Conservation (phyloP, 2,329 filamentous ascomycete species). For the Fusarium foetens region DNA sequence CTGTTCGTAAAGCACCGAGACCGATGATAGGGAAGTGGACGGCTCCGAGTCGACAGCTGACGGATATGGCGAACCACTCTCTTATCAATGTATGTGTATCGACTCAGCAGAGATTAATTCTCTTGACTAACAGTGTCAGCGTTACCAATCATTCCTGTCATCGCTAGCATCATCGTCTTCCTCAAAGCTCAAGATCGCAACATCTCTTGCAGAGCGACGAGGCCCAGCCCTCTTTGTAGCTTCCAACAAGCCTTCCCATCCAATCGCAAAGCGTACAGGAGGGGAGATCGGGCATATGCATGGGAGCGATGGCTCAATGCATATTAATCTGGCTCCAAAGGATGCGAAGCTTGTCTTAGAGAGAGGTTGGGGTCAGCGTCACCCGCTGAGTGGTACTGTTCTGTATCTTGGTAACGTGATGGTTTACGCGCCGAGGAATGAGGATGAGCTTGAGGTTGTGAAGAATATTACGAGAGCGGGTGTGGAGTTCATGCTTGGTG, state of each 20-base stretch:
- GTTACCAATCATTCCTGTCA: constrained; percentile 24
- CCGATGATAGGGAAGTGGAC: constrained; percentile 25
- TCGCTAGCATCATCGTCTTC: constrained; percentile 20
- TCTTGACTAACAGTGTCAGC: background rate
- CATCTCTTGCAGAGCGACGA: constrained; percentile 18
- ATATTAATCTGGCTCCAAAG: constrained; percentile 24
- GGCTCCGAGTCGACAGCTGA: constrained; percentile 31
- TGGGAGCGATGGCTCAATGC: constrained; percentile 28
- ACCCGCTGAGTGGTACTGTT: constrained; percentile 22
- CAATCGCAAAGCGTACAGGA: background rate
- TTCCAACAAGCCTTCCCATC: background rate
- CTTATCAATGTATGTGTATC: background rate
- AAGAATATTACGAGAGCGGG: constrained; percentile 17
- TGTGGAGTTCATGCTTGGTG: constrained; percentile 19
- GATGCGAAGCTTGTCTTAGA: constrained; percentile 30
- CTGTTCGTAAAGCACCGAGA: constrained; percentile 17
- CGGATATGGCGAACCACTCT: background rate
- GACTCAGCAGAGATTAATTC: rapidly evolving
- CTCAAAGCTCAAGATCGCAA: constrained; percentile 27
- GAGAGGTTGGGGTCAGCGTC: constrained; percentile 29
- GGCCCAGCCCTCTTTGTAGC: constrained; percentile 28
- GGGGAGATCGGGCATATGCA: constrained; percentile 31
- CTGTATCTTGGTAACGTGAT: constrained; percentile 29
- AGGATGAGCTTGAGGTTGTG: constrained; percentile 17
- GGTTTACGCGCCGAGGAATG: constrained; percentile 28